Conservation (phyloP, 1,284 basidiomycete species). For the Porogramme epimiltina region DNA sequence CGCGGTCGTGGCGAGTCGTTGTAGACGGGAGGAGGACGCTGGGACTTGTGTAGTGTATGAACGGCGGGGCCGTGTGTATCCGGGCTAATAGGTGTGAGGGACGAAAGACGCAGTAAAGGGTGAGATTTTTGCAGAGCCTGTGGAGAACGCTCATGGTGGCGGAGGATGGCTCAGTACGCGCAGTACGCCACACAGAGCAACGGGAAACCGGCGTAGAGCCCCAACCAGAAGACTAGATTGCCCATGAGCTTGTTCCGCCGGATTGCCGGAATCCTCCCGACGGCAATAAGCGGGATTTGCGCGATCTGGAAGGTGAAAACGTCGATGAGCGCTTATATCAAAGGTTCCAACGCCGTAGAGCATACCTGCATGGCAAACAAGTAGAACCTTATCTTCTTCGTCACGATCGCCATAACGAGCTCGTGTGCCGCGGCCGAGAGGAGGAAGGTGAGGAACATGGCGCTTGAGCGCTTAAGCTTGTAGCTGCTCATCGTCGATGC, state of each 20-base stretch:
- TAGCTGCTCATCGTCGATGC: constrained; percentile 83
- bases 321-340: background rate
- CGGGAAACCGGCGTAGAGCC: constrained; percentile 89
- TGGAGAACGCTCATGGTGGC: too few relatives aligned
- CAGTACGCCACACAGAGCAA: constrained; percentile 87
- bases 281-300: constrained; percentile 89
- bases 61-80: too few relatives aligned
- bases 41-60: too few relatives aligned
- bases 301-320: constrained; percentile 61
- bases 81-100: too few relatives aligned
- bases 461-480: constrained; percentile 72
- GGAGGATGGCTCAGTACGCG: constrained; percentile 63
- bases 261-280: constrained; percentile 77
- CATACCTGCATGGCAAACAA: constrained; percentile 66
- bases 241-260: constrained; percentile 80
- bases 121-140: background rate
- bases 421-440: constrained; percentile 90
- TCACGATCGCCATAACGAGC: constrained; percentile 96
- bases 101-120: background rate
- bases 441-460: constrained; percentile 92
- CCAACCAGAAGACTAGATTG: constrained; percentile 92
- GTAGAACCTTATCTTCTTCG: constrained; percentile 86
- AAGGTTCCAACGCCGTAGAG: background rate
- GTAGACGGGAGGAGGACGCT: too few relatives aligned
- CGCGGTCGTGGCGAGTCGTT: too few relatives aligned